phyloP scores from a whole-genome alignment of 495 filamentous ascomycete genomes.

The Cetradonia linearis region DNA sequence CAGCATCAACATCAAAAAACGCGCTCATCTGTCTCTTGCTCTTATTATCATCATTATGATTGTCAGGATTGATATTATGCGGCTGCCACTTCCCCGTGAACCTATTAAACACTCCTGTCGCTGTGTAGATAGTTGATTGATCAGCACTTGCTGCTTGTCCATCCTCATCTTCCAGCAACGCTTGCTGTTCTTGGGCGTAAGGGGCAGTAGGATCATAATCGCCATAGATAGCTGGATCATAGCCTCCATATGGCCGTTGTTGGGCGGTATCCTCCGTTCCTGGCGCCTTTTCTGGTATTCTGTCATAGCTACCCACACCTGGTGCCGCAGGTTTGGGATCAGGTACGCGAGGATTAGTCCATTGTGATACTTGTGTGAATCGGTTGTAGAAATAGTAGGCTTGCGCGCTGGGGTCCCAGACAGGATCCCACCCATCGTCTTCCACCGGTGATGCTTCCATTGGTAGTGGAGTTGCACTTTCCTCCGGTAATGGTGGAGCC shows the following conservation, averaged over 20 bases:
- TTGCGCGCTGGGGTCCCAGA: conserved; percentile 64
- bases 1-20: conserved; percentile 96
- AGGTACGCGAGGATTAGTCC: conserved; percentile 81
- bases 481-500: conserved; percentile 44
- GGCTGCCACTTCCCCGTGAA: conserved; percentile 83
- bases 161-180: conserved; percentile 21
- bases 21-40: conserved; percentile 80
- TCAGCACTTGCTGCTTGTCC: conserved; percentile 28
- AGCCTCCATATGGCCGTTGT: conserved; percentile 48
- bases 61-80: conserved; percentile 51
- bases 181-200: conserved; percentile 59
- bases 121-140: conserved; percentile 44
- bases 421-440: conserved; percentile 81
- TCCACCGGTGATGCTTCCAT: conserved; percentile 40
- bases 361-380: conserved; percentile 64
- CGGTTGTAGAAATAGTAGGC: conserved; percentile 88
- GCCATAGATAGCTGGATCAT: conserved; percentile 93
- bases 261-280: conserved; percentile 24
- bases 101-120: conserved; percentile 75
- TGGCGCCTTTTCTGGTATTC: conserved; percentile 29
- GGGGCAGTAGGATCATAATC: conserved; percentile 88
- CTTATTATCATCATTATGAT: conserved; percentile 84
- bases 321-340: conserved; percentile 27
- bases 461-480: conserved; percentile 42
- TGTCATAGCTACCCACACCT: conserved; percentile 24